Evolutionary conservation across 2,329 filamentous ascomycete genomes (phyloP).

Genomic region (Clonostachys sp.): DNA sequence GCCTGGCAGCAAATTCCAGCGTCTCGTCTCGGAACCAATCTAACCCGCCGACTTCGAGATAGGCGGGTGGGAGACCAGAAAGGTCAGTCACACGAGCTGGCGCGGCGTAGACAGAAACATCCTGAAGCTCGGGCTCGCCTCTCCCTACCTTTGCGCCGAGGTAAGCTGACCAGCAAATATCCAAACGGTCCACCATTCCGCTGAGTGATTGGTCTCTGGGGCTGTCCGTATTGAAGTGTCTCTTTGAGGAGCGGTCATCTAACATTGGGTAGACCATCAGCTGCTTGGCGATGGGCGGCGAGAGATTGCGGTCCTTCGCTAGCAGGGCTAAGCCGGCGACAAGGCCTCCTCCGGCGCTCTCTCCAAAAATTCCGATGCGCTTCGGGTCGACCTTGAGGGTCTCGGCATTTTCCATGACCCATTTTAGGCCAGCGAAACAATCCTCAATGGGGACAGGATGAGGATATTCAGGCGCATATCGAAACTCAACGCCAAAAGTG

Average conservation of each 20-base stretch:
- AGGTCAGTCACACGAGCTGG: slow-evolving; percentile 15
- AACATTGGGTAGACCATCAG: slow-evolving; percentile 26
- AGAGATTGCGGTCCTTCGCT: slow-evolving; percentile 17
- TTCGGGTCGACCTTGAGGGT: slow-evolving; percentile 10
- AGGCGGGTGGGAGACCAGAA: slow-evolving; percentile 23
- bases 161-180: slow-evolving; percentile 13
- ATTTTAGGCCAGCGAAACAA: slow-evolving; percentile 20
- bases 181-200: slow-evolving; percentile 5
- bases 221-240: neutral
- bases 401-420: slow-evolving; percentile 12
- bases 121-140: neutral
- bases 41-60: slow-evolving; percentile 29
- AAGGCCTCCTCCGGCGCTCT: slow-evolving; percentile 13
- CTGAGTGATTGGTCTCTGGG: slow-evolving; percentile 7
- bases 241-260: slow-evolving; percentile 14
- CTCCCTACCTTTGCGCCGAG: slow-evolving; percentile 2
- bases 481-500: slow-evolving; percentile 32
- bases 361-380: slow-evolving; percentile 11
- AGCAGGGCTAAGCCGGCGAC: slow-evolving; percentile 28
- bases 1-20: slow-evolving; percentile 18
- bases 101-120: slow-evolving; percentile 9
- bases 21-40: slow-evolving; percentile 30
- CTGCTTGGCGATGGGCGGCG: slow-evolving; percentile 21
- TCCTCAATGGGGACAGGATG: slow-evolving; percentile 29
- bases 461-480: slow-evolving; percentile 33